A percentile compares a stretch with the other conserved stretches of the same genome.
phyloP scores from a whole-genome alignment of 2,329 filamentous ascomycete genomes.

The Colletotrichum musae region DNA sequence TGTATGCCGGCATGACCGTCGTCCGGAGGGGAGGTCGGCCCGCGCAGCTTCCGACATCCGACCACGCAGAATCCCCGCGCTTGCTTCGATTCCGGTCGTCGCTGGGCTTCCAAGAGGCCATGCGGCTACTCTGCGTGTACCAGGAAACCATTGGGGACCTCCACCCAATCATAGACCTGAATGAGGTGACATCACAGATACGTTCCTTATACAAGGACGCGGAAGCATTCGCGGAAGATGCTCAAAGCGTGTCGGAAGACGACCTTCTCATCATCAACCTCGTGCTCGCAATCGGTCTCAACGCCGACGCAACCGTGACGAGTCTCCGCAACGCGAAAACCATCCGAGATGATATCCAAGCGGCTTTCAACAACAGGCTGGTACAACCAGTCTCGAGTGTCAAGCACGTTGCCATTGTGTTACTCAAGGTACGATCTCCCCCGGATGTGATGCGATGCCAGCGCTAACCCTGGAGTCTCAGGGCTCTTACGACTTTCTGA shows the following conservation, averaged over 20 bases:
- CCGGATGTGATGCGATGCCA: background rate
- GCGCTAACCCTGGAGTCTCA: background rate
- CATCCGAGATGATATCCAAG: background rate
- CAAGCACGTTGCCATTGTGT: background rate
- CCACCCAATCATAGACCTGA: background rate
- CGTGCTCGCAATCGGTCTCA: slow-evolving; percentile 34
- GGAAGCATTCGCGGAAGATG: background rate
- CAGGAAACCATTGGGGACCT: slow-evolving; percentile 2
- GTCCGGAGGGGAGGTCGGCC: background rate
- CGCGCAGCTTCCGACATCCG: background rate
- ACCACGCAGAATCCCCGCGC: background rate
- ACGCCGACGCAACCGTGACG: slow-evolving; percentile 28
- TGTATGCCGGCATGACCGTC: background rate
- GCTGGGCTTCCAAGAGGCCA: background rate
- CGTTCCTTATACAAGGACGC: background rate
- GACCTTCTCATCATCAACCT: slow-evolving; percentile 37
- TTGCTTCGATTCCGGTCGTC: background rate
- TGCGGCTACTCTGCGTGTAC: background rate
- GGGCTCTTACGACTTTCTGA: slow-evolving; percentile 46
- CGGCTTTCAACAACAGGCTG: background rate
- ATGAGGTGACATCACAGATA: background rate
- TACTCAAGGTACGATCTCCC: background rate
- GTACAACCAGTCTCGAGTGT: background rate
- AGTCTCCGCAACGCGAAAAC: background rate
- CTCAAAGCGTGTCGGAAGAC: slow-evolving; percentile 23